A percentile compares a stretch with the other conserved stretches of the same genome.
These are phyloP conservation scores for Plantago elongata DNA, from an alignment of 257 asterid genomes.

Conservation along the genomic window DNA sequence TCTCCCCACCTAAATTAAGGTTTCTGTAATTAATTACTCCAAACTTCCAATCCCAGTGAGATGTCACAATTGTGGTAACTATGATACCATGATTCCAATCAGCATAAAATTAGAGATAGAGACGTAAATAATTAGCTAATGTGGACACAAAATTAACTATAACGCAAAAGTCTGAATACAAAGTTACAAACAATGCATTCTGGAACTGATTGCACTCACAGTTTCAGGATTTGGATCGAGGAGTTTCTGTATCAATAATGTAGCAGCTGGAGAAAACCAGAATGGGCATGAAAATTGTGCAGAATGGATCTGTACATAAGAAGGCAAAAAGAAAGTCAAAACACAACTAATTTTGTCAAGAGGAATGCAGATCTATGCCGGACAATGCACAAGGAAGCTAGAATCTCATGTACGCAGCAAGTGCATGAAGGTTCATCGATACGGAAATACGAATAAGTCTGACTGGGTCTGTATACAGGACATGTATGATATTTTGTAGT, in stretches of 20 bases:
- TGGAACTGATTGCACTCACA: slow-evolving; percentile 42
- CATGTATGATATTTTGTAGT: slow-evolving; percentile 8
- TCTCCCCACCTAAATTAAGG: too few relatives aligned
- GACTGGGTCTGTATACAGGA: neutral
- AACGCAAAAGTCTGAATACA: neutral
- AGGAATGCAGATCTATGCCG: slow-evolving; percentile 3
- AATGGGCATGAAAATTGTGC: slow-evolving; percentile 82
- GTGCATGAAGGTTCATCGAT: slow-evolving; percentile 10
- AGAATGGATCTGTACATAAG: slow-evolving; percentile 57
- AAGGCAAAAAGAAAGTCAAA: slow-evolving; percentile 12
- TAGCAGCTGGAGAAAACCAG: slow-evolving; percentile 81
- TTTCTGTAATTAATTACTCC: too few relatives aligned
- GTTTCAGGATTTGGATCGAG: slow-evolving; percentile 83
- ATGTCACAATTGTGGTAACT: slow-evolving; percentile 6
- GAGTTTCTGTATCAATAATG: slow-evolving; percentile 59
- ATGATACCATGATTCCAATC: slow-evolving; percentile 2
- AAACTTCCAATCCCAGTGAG: neutral
- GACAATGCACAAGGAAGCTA: slow-evolving; percentile 1
- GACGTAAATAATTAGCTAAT: too few relatives aligned
- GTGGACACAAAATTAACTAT: too few relatives aligned
- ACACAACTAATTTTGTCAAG: too few relatives aligned
- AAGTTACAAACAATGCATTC: neutral
- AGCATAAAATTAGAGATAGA: too few relatives aligned
- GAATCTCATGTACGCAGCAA: slow-evolving; percentile 5
- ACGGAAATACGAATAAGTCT: slow-evolving; percentile 4